Base-by-base conservation (phyloP, 164 flowering plant genomes). In the Cinnamomum chago region DNA sequence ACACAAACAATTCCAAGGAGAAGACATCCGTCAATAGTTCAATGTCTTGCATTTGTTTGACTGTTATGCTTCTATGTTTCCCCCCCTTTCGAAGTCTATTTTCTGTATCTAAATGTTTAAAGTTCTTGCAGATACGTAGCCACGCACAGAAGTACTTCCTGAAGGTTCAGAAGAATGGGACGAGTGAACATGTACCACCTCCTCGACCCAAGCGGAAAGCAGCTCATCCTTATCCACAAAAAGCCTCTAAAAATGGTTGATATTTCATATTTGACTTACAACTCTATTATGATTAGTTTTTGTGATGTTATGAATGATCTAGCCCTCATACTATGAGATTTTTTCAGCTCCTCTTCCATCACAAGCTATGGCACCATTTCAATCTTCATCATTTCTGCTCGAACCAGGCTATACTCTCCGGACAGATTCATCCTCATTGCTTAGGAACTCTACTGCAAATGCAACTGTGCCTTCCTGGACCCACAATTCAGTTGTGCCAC, bases 81-180 rank as follows among this genome's bases (percentile, higher is more conserved):
- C 28, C 40, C 0, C 10, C 20, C 20, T 18, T 55, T 55, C 60
- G 3, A 55, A 20, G 20, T 15, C 20, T 40, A 40, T 40, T 40
- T 40, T 40, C 47, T 40, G 47, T 1, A 40, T 40, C 47, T 55
- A 55, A 55, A 17, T 4, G 60, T 55, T 55, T 20, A 17, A 14
- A 55, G 7, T 55, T 55, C 60, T 73, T 84, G 70, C 86, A 95
- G 98, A 95, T 95, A 50, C 79, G 97, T 5, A 95, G 98, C 79
- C 98, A 95, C 85, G 97, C 98, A n/a, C 98, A 93, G 78, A 95
- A 93, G 65, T 95, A 95, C 84, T 95, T 95, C 80, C 73, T 93
- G 81, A 95, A 93, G 85, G 97, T 92, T 74, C 98, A 95, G 76
- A 95, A 90, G 86, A 95, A 88, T 84, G 97, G 98, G 69, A 83